These are phyloP conservation scores for Trifolium dubium DNA, from an alignment of 306 rosid genomes.

Conservation along the genomic window DNA sequence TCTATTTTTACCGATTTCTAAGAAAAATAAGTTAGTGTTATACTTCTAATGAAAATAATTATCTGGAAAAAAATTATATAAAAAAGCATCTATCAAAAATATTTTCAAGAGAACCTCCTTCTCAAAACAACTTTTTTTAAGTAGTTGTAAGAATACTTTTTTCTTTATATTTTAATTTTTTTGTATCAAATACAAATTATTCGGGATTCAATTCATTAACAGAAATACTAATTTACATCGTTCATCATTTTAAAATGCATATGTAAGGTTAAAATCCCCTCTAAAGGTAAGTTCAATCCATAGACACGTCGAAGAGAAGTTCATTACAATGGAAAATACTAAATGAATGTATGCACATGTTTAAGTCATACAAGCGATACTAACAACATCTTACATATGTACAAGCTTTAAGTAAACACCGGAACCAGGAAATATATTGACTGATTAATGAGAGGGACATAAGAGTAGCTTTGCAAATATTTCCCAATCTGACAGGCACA, in stretches of 20 bases:
- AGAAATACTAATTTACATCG: too few relatives aligned
- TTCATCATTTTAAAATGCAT: not conserved
- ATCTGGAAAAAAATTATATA: too few relatives aligned
- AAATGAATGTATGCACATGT: constrained; percentile 39
- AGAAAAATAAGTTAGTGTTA: too few relatives aligned
- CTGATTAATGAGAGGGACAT: constrained; percentile 16
- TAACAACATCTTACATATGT: constrained; percentile 45
- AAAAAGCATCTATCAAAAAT: not conserved
- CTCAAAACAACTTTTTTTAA: not conserved
- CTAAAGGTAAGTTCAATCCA: not conserved
- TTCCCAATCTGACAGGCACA: constrained; percentile 25
- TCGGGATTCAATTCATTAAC: too few relatives aligned
- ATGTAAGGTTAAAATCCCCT: not conserved
- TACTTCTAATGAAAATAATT: too few relatives aligned
- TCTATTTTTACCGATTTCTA: too few relatives aligned
- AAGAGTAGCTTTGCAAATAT: constrained; percentile 36
- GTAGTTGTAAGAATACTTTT: not conserved
- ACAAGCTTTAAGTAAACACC: constrained; percentile 40
- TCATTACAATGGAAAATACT: constrained; percentile 7
- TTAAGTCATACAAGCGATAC: constrained; percentile 38
- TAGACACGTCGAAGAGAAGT: not conserved
- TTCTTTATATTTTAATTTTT: not conserved
- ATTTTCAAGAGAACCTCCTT: not conserved
- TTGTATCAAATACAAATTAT: too few relatives aligned
- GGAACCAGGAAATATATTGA: constrained; percentile 30